Evolutionary conservation across 1,139 yeast genomes (phyloP), one percentile per base, ranked within the genome.

Genomic region (Suzukiozyma palmioleophila): DNA sequence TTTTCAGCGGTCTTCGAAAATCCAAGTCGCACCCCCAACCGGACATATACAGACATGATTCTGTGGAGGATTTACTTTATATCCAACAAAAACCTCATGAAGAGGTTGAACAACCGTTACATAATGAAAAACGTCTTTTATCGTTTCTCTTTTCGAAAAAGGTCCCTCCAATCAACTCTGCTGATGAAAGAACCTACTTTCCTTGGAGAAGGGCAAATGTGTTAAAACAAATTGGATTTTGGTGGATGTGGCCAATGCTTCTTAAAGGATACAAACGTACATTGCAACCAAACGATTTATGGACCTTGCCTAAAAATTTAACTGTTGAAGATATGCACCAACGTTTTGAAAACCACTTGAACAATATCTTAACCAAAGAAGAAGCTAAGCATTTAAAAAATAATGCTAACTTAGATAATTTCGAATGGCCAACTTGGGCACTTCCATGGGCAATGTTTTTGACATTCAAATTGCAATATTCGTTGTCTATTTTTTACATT

Each of bases 261-360:
- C 46, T 51, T 29, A 66, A 62, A 44, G 77, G 76, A 11, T 71
- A 70, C 50, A 64, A 65, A 45, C 53, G 76, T 41, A 69, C 75
- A 2, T 59, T 71, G 43, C 56, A 57, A 6, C 69, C 73, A 1
- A 56, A 57, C 36, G 77, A 71, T 48, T 58, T 71, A 44, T 71
- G 62, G 59, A 56, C 52, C 38, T 56, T 71, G 33, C 59, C 73
- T 3, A 64, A 63, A 4, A 62, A 66, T 9, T 49, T 70, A 35
- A 66, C 60, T n/a, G 73, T 69, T n/a, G 62, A 69, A 46, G 44
- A 52, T 34, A 61, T 70, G 72, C 69, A 69, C 49, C 43, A 41
- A 18, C 50, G 43, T 32, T 71, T 59, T 50, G 64, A 64, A 30
- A 39, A 26, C 6, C 45, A 59, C 39, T 53, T 70, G 36, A 49